Percentiles rank a stretch among this genome's conserved stretches.
These are phyloP conservation scores for Elongisporangium undulatum DNA, from an alignment of 352 stramenopile species.

Conservation along the genomic window DNA sequence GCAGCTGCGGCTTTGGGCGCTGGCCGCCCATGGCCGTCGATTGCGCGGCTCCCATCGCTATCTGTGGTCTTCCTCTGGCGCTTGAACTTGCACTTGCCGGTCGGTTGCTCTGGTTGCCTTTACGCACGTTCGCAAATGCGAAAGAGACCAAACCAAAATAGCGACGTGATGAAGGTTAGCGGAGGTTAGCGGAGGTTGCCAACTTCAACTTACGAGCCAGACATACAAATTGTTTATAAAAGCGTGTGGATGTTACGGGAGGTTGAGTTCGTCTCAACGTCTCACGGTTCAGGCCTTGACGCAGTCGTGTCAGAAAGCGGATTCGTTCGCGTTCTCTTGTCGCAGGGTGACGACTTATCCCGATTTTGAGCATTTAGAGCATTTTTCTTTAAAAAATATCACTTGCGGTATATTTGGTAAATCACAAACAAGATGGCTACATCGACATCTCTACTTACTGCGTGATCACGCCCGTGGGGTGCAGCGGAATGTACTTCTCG, in stretches of 20 bases:
- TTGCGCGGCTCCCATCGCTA: slow-evolving; percentile 16
- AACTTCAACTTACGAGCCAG: background rate
- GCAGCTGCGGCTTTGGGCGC: slow-evolving; percentile 9
- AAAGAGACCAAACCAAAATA: background rate
- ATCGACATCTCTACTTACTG: slow-evolving; percentile 1
- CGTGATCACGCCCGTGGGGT: slow-evolving; percentile 71
- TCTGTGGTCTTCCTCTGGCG: slow-evolving; percentile 1
- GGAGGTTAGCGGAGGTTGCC: background rate
- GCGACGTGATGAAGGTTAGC: background rate
- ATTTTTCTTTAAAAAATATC: background rate
- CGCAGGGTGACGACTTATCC: background rate
- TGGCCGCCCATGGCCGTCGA: slow-evolving; percentile 7
- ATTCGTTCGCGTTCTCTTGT: background rate
- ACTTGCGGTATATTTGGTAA: background rate
- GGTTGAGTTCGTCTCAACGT: background rate
- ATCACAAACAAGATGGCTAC: slow-evolving; percentile 1
- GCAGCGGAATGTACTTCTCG: slow-evolving; percentile 74
- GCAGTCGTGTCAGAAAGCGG: background rate
- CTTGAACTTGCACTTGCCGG: background rate
- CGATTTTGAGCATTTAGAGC: no score
- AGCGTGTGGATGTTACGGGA: background rate
- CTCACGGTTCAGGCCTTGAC: background rate
- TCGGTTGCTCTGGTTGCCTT: background rate
- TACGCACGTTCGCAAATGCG: background rate
- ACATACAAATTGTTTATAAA: background rate